These are phyloP conservation scores for Hibiscus syriacus DNA, from an alignment of 345 rosid genomes.

Conservation along the genomic window DNA sequence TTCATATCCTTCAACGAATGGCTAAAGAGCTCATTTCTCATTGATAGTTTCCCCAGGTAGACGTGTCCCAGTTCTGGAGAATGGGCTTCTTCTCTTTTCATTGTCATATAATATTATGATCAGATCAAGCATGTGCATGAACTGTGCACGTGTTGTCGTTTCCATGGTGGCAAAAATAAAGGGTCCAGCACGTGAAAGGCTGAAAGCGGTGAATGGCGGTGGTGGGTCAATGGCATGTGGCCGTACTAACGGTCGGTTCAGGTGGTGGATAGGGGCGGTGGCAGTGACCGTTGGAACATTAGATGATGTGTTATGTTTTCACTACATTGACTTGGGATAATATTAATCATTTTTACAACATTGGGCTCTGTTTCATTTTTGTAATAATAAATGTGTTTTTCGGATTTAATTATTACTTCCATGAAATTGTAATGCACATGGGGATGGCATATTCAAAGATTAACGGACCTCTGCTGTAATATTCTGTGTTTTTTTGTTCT, in stretches of 20 bases:
- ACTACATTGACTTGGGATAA: neutral
- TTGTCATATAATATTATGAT: too few species aligned
- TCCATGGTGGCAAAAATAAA: neutral
- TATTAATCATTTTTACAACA: too few species aligned
- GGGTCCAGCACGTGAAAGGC: conserved; percentile 16
- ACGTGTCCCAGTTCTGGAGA: neutral
- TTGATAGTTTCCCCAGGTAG: neutral
- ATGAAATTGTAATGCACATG: too few species aligned
- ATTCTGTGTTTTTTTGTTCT: too few species aligned
- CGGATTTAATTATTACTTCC: too few species aligned
- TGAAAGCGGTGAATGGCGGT: conserved; percentile 23
- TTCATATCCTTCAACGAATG: neutral
- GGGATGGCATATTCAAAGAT: too few species aligned
- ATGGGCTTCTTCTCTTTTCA: neutral
- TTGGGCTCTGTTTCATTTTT: neutral
- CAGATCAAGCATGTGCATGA: neutral
- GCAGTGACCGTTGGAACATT: conserved; percentile 33
- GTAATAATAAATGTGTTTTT: neutral
- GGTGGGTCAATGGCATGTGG: conserved; percentile 16
- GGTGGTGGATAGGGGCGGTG: conserved; percentile 18
- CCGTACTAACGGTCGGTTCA: conserved; percentile 15
- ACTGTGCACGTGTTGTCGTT: conserved; percentile 4
- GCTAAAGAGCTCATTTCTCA: too few species aligned
- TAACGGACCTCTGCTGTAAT: too few species aligned
- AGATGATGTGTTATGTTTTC: conserved; percentile 12